Evolutionary conservation across 352 stramenopile genomes (phyloP).

Genomic region (Plasmopara halstedii): DNA sequence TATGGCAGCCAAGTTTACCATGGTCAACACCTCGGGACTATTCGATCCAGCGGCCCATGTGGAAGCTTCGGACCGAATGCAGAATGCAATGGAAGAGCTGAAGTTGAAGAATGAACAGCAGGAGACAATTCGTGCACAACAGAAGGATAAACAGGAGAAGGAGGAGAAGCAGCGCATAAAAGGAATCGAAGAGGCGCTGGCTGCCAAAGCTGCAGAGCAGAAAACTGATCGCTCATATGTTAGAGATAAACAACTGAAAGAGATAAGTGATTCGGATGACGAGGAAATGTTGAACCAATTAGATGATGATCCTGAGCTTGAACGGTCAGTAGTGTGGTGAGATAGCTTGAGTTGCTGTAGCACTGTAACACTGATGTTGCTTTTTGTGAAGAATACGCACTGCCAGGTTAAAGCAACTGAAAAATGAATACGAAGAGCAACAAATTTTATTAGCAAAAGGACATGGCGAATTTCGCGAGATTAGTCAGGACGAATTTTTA

Average conservation of each 20-base stretch:
- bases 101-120: conserved; percentile 50
- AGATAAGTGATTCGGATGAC: conserved; percentile 41
- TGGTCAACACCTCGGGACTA: conserved; percentile 63
- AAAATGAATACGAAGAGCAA: conserved; percentile 53
- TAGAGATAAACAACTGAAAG: conserved; percentile 13
- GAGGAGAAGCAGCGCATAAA: conserved; percentile 17
- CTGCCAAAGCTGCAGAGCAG: conserved; percentile 17
- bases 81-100: conserved; percentile 62
- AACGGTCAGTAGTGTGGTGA: conserved; percentile 28
- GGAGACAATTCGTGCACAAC: conserved; percentile 19
- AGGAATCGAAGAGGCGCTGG: conserved; percentile 20
- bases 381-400: conserved; percentile 56
- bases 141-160: conserved; percentile 20
- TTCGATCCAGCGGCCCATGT: conserved; percentile 64
- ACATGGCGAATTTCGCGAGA: conserved; percentile 84
- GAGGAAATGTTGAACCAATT: conserved; percentile 58
- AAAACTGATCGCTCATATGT: conserved; percentile 24
- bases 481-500: conserved; percentile 94
- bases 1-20: conserved; percentile 78
- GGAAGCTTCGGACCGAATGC: conserved; percentile 68
- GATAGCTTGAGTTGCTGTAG: neutral
- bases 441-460: conserved; percentile 54
- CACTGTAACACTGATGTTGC: neutral
- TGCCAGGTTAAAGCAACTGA: conserved; percentile 65
- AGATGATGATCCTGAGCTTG: conserved; percentile 74